Base-by-base conservation (phyloP, 1,139 yeast genomes). In the Yamadazyma diospyri region DNA sequence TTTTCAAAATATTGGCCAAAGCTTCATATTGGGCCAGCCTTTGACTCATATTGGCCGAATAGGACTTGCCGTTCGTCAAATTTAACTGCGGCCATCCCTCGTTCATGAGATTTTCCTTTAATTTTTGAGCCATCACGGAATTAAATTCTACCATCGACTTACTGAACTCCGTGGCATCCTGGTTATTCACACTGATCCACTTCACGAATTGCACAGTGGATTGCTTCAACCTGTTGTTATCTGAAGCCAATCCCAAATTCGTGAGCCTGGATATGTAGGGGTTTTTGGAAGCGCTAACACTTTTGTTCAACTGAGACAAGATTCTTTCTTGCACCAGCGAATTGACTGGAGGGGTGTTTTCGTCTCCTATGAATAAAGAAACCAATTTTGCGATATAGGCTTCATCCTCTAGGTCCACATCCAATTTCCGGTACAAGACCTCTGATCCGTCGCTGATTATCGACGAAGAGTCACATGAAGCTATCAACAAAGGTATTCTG, bases 21-120 rank as follows among this genome's bases (percentile, higher is more conserved):
- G 94, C 79, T 51, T 86, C 95, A 49, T 86, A 88, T 40, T 83
- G 86, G 19, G 72, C 60, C 46, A 75, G 70, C 42, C 95, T 70
- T 40, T 78, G 71, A 3, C 51, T 43, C 1, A 67, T 40, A 7
- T 60, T 51, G 4, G 60, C 44, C 1, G 59, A 40, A 36, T 55
- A 58, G 32, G 56, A 57, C n/a, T 51, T 52, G 4, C 55, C 32
- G 46, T 48, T 22, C 3, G 16, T 15, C 47, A 38, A 45, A 33
- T 69, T 68, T 30, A 69, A 44, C 37, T 55, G 59, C 3, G 83
- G 83, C 83, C 83, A 77, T 1, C 83, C 84, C 39, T 76, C 80
- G 15, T 65, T 53, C 31, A 69, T 57, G 2, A 82, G 53, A 39
- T 65, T 72, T 21, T 72, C 66, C 47, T 72, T 70, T 38, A 82